Percentiles rank a stretch among this genome's conserved stretches.
Conservation (phyloP, 805 yeast species). For the Metschnikowia picachoensis region DNA sequence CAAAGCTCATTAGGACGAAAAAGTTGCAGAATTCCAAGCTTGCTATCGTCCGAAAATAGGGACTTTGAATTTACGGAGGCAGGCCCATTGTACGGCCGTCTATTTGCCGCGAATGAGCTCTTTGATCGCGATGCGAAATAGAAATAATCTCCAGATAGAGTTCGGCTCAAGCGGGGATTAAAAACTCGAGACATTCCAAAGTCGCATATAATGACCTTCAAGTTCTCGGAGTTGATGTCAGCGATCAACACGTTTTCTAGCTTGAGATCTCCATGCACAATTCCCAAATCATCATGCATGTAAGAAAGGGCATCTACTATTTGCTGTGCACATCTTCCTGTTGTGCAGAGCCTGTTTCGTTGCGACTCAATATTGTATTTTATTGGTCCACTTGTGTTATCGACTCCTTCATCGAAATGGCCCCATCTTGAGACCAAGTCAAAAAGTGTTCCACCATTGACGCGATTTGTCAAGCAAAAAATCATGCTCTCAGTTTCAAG, state of each 20-base stretch:
- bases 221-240: conserved; percentile 35
- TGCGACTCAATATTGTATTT: conserved; percentile 26
- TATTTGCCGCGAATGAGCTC: conserved; percentile 29
- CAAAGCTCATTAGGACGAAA: conserved; percentile 31
- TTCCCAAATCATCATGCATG: conserved; percentile 50
- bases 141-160: conserved; percentile 17
- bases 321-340: conserved; percentile 41
- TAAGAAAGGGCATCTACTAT: conserved; percentile 57
- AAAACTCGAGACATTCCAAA: conserved; percentile 72
- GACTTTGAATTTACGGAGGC: conserved; percentile 23
- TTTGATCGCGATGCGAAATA: conserved; percentile 27
- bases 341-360: conserved; percentile 32
- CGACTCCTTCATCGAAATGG: conserved; percentile 28
- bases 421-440: conserved; percentile 74
- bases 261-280: conserved; percentile 82
- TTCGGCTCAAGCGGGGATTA: conserved; percentile 25
- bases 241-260: conserved; percentile 74
- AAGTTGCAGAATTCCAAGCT: conserved; percentile 29
- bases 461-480: conserved; percentile 67
- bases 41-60: conserved; percentile 29
- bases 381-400: conserved; percentile 25
- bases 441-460: conserved; percentile 76
- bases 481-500: conserved; percentile 59
- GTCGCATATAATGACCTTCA: conserved; percentile 67
- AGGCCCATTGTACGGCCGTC: conserved; percentile 35